Percentiles rank a stretch among this genome's conserved stretches.
Evolutionary conservation across 805 yeast genomes (phyloP).

Genomic region (Wickerhamomyces bisporus): DNA sequence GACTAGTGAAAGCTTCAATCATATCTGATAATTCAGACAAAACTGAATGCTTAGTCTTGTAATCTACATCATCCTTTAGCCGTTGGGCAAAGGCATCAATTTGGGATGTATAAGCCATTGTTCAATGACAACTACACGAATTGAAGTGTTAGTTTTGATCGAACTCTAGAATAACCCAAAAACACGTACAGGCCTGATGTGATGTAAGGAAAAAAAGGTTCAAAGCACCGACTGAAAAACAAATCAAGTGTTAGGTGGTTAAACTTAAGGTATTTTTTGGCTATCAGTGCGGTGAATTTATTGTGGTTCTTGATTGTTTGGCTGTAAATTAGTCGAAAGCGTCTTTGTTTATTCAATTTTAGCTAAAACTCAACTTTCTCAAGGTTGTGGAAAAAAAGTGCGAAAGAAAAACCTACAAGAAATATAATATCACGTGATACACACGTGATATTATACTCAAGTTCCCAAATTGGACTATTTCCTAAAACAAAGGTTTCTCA

Average conservation of each 20-base stretch:
- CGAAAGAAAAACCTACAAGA: background rate
- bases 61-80: conserved; percentile 50
- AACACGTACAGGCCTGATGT: too few relatives aligned
- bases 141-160: too few relatives aligned
- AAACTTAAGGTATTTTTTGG: too few relatives aligned
- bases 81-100: conserved; percentile 64
- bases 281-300: too few relatives aligned
- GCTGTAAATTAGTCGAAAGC: too few relatives aligned
- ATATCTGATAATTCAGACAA: conserved; percentile 83
- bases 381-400: too few relatives aligned
- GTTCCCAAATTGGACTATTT: background rate
- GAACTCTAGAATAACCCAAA: background rate
- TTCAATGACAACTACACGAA: background rate
- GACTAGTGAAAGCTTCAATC: conserved; percentile 75
- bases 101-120: conserved; percentile 40
- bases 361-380: too few relatives aligned
- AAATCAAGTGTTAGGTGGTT: too few relatives aligned
- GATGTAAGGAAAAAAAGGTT: background rate
- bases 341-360: too few relatives aligned
- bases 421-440: background rate
- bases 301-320: too few relatives aligned
- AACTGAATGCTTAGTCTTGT: conserved; percentile 56
- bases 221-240: too few relatives aligned
- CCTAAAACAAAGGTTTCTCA: too few relatives aligned
- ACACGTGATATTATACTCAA: background rate